Base-by-base conservation (phyloP, 2,329 filamentous ascomycete species). In the Davidsoniella neocaledoniae region DNA sequence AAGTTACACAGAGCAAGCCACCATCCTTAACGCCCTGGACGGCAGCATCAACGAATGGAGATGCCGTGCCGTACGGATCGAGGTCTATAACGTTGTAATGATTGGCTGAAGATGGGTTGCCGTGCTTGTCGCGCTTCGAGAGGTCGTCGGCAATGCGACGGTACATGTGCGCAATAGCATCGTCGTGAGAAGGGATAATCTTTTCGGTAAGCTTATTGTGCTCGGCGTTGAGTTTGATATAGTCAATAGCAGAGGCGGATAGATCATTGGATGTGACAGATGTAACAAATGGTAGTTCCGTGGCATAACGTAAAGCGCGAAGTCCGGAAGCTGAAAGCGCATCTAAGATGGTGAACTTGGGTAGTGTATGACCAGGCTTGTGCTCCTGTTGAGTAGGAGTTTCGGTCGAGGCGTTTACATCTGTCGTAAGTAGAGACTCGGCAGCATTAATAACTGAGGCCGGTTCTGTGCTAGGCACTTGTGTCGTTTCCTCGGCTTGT, bases 1-100 rank as follows among this genome's bases (percentile, higher is more conserved):
- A 98, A 1, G 91, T 98, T 4, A 98, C 83, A 62, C 88, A 95
- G 4, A 98, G 73, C 38, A 98, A 71, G 3, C 91, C 91, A 1
- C 90, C 90, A 55, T 83, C 76, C 45, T 74, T 79, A 6, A 95
- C 75, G 1, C 85, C 79, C 64, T 95, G 88, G 7, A 98, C 71
- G 1, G 91, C 87, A 1, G 86, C 80, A 61, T 98, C 91, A 49
- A 98, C 74, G 63, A 98, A 98, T 1, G 86, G 84, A 8, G 85
- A 86, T 1, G 90, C 91, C 0, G 86, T 93, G 40, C 91, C 91
- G 59, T 98, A 98, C 0, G 91, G 91, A 62, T 98, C 91, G 26
- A 98, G 74, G 62, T 98, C 91, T 55, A 98, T 91, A 19, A 95
- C 88, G 63, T 96, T 86, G 62, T 94, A 98, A 59, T 78, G 72